Evolutionary conservation across 2,329 filamentous ascomycete genomes (phyloP).

Genomic region (Domatiomyces catenatus): DNA sequence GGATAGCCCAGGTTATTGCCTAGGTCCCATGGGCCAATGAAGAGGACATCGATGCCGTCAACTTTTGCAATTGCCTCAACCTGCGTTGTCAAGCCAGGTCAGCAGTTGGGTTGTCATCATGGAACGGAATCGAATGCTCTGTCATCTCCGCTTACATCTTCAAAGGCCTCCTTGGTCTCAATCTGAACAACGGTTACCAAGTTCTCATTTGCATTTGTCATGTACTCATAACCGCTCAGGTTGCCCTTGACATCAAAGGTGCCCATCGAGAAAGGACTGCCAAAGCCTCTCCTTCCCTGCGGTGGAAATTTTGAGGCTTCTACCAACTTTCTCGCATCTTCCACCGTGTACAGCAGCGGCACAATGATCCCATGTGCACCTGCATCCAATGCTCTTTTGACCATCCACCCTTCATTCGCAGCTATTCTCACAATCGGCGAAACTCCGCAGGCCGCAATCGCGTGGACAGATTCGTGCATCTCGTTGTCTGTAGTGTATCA

Average conservation of each 20-base stretch:
- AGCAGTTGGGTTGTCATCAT: not conserved
- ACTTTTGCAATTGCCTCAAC: constrained; percentile 37
- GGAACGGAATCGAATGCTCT: not conserved
- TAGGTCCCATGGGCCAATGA: constrained; percentile 41
- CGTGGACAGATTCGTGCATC: constrained; percentile 42
- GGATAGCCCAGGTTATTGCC: constrained; percentile 44
- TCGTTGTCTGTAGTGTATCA: constrained; percentile 17
- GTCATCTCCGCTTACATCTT: constrained; percentile 19
- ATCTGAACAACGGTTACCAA: constrained; percentile 36
- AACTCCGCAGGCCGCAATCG: constrained; percentile 27
- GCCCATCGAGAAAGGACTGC: constrained; percentile 38
- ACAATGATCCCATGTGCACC: constrained; percentile 46
- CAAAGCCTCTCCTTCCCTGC: constrained; percentile 39
- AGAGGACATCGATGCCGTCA: constrained; percentile 36
- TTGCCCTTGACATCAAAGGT: constrained; percentile 27
- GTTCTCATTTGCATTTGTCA: constrained; percentile 39
- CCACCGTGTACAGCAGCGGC: constrained; percentile 37
- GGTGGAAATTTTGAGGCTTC: constrained; percentile 42
- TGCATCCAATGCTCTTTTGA: constrained; percentile 45
- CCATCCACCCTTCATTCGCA: constrained; percentile 46
- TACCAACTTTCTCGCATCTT: constrained; percentile 38
- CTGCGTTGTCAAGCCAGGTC: constrained; percentile 11
- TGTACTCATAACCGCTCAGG: constrained; percentile 31
- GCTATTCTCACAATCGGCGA: constrained; percentile 35
- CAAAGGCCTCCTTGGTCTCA: constrained; percentile 27